Base-by-base conservation (phyloP, 768 basidiomycete genomes). In the Agaricus subrufescens region DNA sequence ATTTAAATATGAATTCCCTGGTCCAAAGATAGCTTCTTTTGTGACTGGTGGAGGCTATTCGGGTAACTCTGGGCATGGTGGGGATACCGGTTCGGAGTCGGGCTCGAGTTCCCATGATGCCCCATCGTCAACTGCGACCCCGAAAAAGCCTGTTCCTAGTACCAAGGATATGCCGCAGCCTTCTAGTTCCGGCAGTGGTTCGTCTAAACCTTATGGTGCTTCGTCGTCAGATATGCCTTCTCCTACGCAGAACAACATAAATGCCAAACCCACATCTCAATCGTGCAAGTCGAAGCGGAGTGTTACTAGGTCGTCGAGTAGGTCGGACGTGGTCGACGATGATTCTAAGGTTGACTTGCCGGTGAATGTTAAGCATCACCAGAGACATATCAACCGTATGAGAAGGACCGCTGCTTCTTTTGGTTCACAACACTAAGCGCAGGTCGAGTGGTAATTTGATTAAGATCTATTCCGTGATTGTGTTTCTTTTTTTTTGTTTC, bases 21-120 rank as follows among this genome's bases (percentile, higher is more conserved):
- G 83, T 0, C 83, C 82, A 19, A 56, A 70, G 6, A 63, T 83
- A 23, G 80, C 80, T 4, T 58, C 71, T 19, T 73, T 82, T 52
- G 67, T 75, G 49, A 30, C 53, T 25, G 66, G 63, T n/a, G 54
- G 37, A 27, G 30, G 56, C 11, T 57, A 54, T 48, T 60, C 58
- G 7, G 50, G 50, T 26, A 45, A 49, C 29, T 55, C 44, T 50
- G 53, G 50, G 23, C 46, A 34, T 42, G 34, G 11, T 34, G 34
- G 11, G 34, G 34, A 34, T 8, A 34, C 59, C 10, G 58, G 39
- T 23, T 37, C 61, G 4, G 52, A 34, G 7, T 34, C 34, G 34
- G 34, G 30, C 27, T 38, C 54, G 3, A 57, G 54, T 39, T 61
- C 58, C 3, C 48, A 50, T 10, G 56, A 43, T 34, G 8, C 7